A percentile compares a stretch with the other conserved stretches of the same genome.
Evolutionary conservation across 2,329 filamentous ascomycete species (phyloP).

Genomic region (Teratosphaeria nubilosa): DNA sequence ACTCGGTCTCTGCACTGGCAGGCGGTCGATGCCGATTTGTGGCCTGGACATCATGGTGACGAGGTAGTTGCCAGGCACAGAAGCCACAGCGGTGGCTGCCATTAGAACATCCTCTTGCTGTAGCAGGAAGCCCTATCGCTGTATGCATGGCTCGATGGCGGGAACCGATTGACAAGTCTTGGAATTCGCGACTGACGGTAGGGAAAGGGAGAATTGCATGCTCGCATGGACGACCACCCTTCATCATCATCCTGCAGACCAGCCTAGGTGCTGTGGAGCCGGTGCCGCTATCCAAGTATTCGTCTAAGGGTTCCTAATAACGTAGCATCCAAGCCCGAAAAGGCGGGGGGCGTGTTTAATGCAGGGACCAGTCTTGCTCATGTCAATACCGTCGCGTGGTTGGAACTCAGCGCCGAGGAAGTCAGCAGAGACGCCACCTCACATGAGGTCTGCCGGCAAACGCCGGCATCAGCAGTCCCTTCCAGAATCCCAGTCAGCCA

Average conservation of each 20-base stretch:
- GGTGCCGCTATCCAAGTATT: neutral
- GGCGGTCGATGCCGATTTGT: slow-evolving; percentile 70
- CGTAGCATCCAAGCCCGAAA: neutral
- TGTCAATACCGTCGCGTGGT: neutral
- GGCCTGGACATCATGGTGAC: slow-evolving; percentile 53
- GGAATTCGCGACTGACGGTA: neutral
- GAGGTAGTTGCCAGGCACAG: slow-evolving; percentile 2
- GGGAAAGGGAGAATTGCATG: neutral
- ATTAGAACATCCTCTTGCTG: neutral
- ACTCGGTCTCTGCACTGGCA: slow-evolving; percentile 59
- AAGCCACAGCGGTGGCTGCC: slow-evolving; percentile 2
- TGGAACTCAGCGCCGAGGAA: neutral
- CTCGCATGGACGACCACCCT: neutral
- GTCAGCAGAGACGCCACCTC: neutral
- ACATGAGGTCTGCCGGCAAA: neutral
- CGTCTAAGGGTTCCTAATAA: neutral
- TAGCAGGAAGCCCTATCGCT: neutral
- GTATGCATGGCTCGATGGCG: neutral
- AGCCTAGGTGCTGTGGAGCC: slow-evolving; percentile 4
- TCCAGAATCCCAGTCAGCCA: too few species aligned
- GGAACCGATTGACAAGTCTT: neutral
- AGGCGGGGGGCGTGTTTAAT: neutral
- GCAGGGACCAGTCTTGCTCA: neutral
- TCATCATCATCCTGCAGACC: neutral
- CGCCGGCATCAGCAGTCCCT: neutral